phyloP scores from a whole-genome alignment of 805 yeast species.

The Naumovozyma baii region DNA sequence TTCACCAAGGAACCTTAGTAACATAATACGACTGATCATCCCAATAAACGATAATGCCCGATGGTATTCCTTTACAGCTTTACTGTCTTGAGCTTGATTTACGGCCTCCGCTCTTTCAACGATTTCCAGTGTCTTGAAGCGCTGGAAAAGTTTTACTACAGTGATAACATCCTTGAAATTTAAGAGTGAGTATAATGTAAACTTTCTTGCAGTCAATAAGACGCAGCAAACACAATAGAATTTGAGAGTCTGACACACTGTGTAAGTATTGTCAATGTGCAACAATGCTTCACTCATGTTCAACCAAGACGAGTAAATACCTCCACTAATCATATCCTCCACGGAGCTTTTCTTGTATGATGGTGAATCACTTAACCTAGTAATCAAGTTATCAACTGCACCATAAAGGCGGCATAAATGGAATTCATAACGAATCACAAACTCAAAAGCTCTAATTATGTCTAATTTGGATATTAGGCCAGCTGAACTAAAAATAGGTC shows the following conservation, averaged over 20 bases:
- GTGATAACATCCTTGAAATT: slow-evolving; percentile 5
- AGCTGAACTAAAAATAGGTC: neutral
- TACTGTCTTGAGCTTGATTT: slow-evolving; percentile 9
- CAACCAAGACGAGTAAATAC: slow-evolving; percentile 3
- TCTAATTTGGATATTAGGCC: neutral
- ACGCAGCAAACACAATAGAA: slow-evolving; percentile 7
- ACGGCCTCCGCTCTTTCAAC: slow-evolving; percentile 6
- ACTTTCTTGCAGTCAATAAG: slow-evolving; percentile 6
- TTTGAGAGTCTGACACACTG: slow-evolving; percentile 7
- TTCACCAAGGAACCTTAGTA: slow-evolving; percentile 8
- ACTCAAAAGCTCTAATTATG: neutral
- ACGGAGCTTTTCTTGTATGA: neutral
- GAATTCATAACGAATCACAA: slow-evolving; percentile 7
- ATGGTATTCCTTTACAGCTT: slow-evolving; percentile 10
- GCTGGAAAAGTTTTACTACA: slow-evolving; percentile 7
- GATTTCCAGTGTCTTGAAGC: slow-evolving; percentile 4
- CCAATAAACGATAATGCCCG: slow-evolving; percentile 13
- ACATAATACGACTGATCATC: slow-evolving; percentile 11
- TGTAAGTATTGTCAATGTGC: slow-evolving; percentile 10
- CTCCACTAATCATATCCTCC: neutral
- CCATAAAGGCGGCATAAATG: slow-evolving; percentile 7
- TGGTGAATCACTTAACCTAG: slow-evolving; percentile 11
- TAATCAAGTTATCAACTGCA: slow-evolving; percentile 14
- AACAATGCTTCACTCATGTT: slow-evolving; percentile 10
- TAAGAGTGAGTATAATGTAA: slow-evolving; percentile 1